Conservation (phyloP, 2,329 filamentous ascomycete genomes). For the Pseudogymnoascus sp. region DNA sequence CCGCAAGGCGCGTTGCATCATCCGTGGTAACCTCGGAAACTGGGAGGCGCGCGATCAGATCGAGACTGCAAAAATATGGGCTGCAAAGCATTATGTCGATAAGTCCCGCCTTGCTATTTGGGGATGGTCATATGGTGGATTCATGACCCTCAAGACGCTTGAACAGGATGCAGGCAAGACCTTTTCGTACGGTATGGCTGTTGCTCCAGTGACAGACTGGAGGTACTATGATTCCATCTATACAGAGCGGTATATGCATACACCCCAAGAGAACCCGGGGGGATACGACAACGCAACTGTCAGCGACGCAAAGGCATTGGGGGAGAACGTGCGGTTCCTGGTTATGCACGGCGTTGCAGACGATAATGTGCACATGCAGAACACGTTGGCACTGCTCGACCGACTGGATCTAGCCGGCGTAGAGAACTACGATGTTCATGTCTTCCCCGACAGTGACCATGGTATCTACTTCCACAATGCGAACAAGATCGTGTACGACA, state of each 20-base stretch:
- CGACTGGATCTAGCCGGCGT: slow-evolving; percentile 72
- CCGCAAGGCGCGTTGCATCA: slow-evolving; percentile 70
- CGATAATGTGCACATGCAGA: slow-evolving; percentile 97
- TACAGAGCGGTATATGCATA: slow-evolving; percentile 96
- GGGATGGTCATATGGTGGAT: slow-evolving; percentile 98
- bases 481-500: slow-evolving; percentile 84
- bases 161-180: slow-evolving; percentile 84
- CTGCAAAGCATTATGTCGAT: slow-evolving; percentile 75
- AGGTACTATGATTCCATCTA: slow-evolving; percentile 91
- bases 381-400: slow-evolving; percentile 80
- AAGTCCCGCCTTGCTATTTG: slow-evolving; percentile 78
- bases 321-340: slow-evolving; percentile 75
- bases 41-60: slow-evolving; percentile 90
- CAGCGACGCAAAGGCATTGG: slow-evolving; percentile 64
- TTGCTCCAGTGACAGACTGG: slow-evolving; percentile 98
- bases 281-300: slow-evolving; percentile 76
- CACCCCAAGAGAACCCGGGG: slow-evolving; percentile 68
- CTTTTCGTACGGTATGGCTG: slow-evolving; percentile 95
- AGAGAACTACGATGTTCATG: slow-evolving; percentile 92
- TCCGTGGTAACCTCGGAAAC: slow-evolving; percentile 76
- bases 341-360: slow-evolving; percentile 96
- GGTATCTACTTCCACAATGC: slow-evolving; percentile 92
- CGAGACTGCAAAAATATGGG: slow-evolving; percentile 77
- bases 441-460: slow-evolving; percentile 95
- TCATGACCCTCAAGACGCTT: slow-evolving; percentile 88